A percentile compares a stretch with the other conserved stretches of the same genome.
Conservation (phyloP, 306 rosid species). For the Potentilla sterilis region DNA sequence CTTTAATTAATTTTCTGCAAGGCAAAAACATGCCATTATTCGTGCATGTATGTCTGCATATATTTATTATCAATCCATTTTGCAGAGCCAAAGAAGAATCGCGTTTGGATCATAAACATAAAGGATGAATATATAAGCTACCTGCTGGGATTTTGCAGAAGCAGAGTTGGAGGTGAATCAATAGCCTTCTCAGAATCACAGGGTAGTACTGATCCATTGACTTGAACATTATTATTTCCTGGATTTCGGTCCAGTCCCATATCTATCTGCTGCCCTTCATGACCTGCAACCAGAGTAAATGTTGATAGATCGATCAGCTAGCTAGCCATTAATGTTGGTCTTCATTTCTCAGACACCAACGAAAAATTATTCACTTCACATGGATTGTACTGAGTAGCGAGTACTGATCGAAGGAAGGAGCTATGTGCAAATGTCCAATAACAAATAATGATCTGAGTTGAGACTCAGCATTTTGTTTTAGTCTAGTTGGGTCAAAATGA, state of each 20-base stretch:
- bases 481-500: conserved; percentile 27
- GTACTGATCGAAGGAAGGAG: not conserved
- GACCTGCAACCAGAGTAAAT: conserved; percentile 43
- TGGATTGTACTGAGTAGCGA: conserved; percentile 8
- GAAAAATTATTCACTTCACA: conserved; percentile 50
- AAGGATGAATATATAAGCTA: not conserved
- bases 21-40: conserved; percentile 26
- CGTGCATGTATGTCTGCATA: conserved; percentile 30
- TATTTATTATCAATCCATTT: not conserved
- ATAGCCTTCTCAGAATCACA: conserved; percentile 21
- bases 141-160: conserved; percentile 7
- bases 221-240: conserved; percentile 21
- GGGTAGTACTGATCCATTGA: conserved; percentile 22
- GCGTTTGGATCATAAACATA: not conserved
- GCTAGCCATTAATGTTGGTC: conserved; percentile 23
- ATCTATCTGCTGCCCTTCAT: conserved; percentile 43
- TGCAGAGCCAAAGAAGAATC: not conserved
- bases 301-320: conserved; percentile 10
- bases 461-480: conserved; percentile 24
- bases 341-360: conserved; percentile 48
- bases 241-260: conserved; percentile 42
- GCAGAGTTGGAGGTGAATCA: conserved; percentile 20
- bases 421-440: conserved; percentile 1
- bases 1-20: not conserved
- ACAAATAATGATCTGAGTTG: not conserved